Percentiles rank a stretch among this genome's conserved stretches.
Evolutionary conservation across 306 rosid species (phyloP).

Genomic region (Arachis stenosperma): DNA sequence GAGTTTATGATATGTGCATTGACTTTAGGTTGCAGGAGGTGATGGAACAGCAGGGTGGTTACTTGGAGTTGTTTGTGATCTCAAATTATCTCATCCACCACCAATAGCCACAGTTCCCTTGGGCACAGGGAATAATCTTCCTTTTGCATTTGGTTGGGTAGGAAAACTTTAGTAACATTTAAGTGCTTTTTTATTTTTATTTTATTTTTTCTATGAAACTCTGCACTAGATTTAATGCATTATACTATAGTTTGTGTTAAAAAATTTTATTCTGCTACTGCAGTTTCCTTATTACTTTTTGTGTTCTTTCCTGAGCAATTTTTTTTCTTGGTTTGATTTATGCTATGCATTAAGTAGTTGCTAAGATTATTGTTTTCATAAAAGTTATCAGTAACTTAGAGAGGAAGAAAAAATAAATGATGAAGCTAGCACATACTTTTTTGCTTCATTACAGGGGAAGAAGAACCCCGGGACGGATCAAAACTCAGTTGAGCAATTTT

Average conservation of each 20-base stretch:
- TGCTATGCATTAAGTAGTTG: background rate
- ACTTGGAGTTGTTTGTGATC: conserved; percentile 97
- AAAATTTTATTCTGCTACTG: background rate
- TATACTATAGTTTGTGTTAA: background rate
- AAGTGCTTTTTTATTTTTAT: background rate
- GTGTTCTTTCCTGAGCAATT: too few relatives aligned
- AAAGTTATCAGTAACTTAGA: background rate
- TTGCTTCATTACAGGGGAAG: conserved; percentile 76
- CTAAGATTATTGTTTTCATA: conserved; percentile 23
- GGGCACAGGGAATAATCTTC: conserved; percentile 98
- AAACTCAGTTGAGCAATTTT: conserved; percentile 65
- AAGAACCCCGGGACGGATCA: conserved; percentile 79
- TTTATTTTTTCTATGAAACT: background rate
- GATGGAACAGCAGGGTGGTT: conserved; percentile 99
- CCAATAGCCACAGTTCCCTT: conserved; percentile 89
- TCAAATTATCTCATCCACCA: conserved; percentile 81
- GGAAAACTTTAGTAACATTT: conserved; percentile 25
- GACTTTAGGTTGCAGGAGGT: conserved; percentile 91
- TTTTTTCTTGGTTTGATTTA: too few relatives aligned
- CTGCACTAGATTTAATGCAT: conserved; percentile 18
- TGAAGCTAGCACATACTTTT: background rate
- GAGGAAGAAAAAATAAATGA: background rate
- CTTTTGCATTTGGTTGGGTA: conserved; percentile 99
- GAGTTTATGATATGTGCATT: conserved; percentile 27
- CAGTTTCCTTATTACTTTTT: too few relatives aligned